phyloP scores from a whole-genome alignment of 345 rosid genomes.

The Aquilaria sinensis region DNA sequence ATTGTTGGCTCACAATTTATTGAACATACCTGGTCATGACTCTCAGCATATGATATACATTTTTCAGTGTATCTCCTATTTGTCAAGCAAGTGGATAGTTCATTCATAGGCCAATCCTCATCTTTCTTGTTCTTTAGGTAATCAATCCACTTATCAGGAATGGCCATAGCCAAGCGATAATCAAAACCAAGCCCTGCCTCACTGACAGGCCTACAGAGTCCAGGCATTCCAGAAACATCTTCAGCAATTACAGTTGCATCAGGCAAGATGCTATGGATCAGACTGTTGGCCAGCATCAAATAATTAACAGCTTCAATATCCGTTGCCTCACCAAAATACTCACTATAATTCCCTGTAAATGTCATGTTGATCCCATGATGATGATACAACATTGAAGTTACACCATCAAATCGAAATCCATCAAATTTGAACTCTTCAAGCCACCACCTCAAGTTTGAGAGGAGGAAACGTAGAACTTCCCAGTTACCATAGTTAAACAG shows the following conservation, averaged over 20 bases:
- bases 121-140: slow-evolving; percentile 68
- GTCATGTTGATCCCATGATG: slow-evolving; percentile 67
- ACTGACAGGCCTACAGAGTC: slow-evolving; percentile 57
- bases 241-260: slow-evolving; percentile 74
- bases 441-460: slow-evolving; percentile 88
- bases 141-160: slow-evolving; percentile 84
- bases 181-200: slow-evolving; percentile 67
- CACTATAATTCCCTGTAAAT: slow-evolving; percentile 54
- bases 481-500: slow-evolving; percentile 76
- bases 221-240: slow-evolving; percentile 89
- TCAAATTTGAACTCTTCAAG: slow-evolving; percentile 73
- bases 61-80: slow-evolving; percentile 76
- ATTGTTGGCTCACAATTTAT: neutral
- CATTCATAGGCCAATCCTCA: slow-evolving; percentile 73
- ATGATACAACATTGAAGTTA: slow-evolving; percentile 78
- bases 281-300: slow-evolving; percentile 62
- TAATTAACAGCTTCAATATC: slow-evolving; percentile 79
- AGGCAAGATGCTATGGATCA: slow-evolving; percentile 56
- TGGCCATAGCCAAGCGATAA: slow-evolving; percentile 73
- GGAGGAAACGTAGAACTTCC: slow-evolving; percentile 83
- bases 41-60: slow-evolving; percentile 73
- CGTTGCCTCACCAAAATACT: slow-evolving; percentile 68
- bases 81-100: slow-evolving; percentile 48
- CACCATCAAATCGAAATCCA: slow-evolving; percentile 76
- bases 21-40: slow-evolving; percentile 69